Percentiles rank a stretch among this genome's conserved stretches.
phyloP scores from a whole-genome alignment of 108 stramenopile species.

The Schizochytrium sp. region DNA sequence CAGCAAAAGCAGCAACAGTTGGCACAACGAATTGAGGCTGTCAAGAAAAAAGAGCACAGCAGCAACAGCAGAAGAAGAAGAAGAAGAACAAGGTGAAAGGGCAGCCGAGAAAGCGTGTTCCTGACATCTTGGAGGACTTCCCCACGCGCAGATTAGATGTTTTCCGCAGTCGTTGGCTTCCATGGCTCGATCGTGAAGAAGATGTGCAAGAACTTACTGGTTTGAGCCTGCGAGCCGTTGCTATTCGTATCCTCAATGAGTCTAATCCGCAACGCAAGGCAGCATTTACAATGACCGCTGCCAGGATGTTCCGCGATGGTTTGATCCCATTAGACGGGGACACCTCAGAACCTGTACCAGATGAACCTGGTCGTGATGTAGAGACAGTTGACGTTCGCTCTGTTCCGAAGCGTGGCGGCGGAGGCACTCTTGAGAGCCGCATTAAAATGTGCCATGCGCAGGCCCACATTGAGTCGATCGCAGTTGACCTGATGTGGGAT shows the following conservation, averaged over 20 bases:
- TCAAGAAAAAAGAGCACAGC: background rate
- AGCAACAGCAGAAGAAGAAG: constrained; percentile 24
- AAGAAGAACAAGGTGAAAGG: constrained; percentile 23
- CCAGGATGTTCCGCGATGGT: background rate
- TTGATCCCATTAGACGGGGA: constrained; percentile 10
- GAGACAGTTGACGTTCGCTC: background rate
- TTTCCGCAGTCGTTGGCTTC: constrained; percentile 7
- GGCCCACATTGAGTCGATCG: constrained; percentile 71
- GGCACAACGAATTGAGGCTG: too few species aligned
- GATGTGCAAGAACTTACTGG: background rate
- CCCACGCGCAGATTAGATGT: constrained; percentile 43
- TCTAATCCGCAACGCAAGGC: constrained; percentile 42
- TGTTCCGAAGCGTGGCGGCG: constrained; percentile 50
- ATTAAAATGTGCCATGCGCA: constrained; percentile 62
- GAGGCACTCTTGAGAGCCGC: constrained; percentile 48
- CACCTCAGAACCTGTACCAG: background rate
- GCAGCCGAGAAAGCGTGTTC: background rate
- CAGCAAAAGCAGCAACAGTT: too few species aligned
- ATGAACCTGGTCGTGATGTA: constrained; percentile 23
- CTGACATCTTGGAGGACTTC: background rate
- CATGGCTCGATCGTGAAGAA: background rate
- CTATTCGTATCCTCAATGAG: constrained; percentile 10
- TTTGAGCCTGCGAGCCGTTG: background rate
- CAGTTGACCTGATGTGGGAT: constrained; percentile 72
- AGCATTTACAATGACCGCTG: constrained; percentile 18